phyloP scores from a whole-genome alignment of 768 basidiomycete genomes.

The Brasilioporus rufonigricans region DNA sequence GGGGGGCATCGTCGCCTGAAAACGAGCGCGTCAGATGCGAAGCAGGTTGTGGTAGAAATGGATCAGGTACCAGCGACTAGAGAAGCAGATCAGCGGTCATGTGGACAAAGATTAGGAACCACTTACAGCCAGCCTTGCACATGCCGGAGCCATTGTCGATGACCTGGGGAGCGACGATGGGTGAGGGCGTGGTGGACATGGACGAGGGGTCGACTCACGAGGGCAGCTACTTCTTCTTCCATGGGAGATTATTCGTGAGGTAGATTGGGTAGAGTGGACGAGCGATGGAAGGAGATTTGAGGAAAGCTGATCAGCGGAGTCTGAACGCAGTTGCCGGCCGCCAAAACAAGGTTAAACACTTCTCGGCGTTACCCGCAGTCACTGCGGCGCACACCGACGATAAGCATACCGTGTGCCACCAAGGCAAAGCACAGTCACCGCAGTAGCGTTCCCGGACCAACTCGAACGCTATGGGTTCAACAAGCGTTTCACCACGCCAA shows the following conservation, averaged over 20 bases:
- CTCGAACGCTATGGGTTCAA: too few relatives aligned
- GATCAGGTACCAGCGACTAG: slow-evolving; percentile 59
- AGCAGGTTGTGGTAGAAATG: neutral
- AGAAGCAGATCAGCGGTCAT: slow-evolving; percentile 21
- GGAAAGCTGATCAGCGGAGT: slow-evolving; percentile 18
- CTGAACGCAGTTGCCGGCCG: slow-evolving; percentile 17
- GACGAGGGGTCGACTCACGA: slow-evolving; percentile 32
- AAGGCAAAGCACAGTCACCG: too few relatives aligned
- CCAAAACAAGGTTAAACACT: slow-evolving; percentile 24
- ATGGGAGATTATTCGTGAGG: slow-evolving; percentile 35
- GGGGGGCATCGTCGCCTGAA: slow-evolving; percentile 82
- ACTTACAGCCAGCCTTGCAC: slow-evolving; percentile 99
- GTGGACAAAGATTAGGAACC: slow-evolving; percentile 8
- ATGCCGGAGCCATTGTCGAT: slow-evolving; percentile 97
- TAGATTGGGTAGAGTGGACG: slow-evolving; percentile 19
- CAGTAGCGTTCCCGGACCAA: too few relatives aligned
- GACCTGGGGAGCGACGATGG: slow-evolving; percentile 46
- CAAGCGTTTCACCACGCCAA: too few relatives aligned
- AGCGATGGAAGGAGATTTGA: slow-evolving; percentile 20
- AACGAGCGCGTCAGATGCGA: slow-evolving; percentile 14
- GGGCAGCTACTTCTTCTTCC: slow-evolving; percentile 66
- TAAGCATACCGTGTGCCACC: too few relatives aligned
- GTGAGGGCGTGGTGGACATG: neutral
- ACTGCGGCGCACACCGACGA: neutral
- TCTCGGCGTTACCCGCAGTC: neutral